Evolutionary conservation across 2,329 filamentous ascomycete genomes (phyloP).

Genomic region (Nakataea oryzae): DNA sequence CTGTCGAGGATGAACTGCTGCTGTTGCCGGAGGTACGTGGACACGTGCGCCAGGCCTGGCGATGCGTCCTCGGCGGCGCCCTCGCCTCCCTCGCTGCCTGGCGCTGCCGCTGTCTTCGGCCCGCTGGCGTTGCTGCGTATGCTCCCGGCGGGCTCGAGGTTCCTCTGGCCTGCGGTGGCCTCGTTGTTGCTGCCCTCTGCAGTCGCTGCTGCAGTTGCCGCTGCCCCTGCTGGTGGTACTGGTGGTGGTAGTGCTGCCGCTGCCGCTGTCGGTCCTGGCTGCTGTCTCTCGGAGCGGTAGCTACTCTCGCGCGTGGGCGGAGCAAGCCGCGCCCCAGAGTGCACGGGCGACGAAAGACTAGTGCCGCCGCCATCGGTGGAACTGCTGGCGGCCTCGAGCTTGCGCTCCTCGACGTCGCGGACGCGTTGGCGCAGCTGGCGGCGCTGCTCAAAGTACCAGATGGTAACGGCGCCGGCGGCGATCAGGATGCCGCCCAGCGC

Average conservation of each 20-base stretch:
- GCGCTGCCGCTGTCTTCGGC: not conserved
- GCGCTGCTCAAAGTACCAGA: constrained; percentile 1
- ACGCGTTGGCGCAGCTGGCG: not conserved
- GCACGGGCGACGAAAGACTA: not conserved
- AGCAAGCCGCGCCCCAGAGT: not conserved
- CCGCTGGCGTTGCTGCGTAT: not conserved
- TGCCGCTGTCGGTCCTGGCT: not conserved
- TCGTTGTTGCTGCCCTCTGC: not conserved
- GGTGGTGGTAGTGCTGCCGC: no score
- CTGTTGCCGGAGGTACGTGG: not conserved
- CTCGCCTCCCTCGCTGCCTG: not conserved
- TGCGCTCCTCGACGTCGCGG: not conserved
- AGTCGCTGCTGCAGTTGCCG: not conserved
- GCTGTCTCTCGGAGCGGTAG: not conserved
- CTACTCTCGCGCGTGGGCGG: not conserved
- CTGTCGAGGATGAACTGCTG: not conserved
- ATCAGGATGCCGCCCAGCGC: constrained; percentile 30
- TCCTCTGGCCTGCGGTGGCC: not conserved
- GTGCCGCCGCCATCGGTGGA: not conserved
- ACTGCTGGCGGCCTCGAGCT: not conserved
- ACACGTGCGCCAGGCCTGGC: not conserved
- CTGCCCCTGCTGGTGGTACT: not conserved
- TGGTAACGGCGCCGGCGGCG: not conserved
- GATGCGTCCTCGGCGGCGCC: not conserved
- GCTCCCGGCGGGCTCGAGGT: not conserved